Evolutionary conservation across 345 rosid genomes (phyloP), one percentile per base, ranked within the genome.

Genomic region (Anacardium occidentale): DNA sequence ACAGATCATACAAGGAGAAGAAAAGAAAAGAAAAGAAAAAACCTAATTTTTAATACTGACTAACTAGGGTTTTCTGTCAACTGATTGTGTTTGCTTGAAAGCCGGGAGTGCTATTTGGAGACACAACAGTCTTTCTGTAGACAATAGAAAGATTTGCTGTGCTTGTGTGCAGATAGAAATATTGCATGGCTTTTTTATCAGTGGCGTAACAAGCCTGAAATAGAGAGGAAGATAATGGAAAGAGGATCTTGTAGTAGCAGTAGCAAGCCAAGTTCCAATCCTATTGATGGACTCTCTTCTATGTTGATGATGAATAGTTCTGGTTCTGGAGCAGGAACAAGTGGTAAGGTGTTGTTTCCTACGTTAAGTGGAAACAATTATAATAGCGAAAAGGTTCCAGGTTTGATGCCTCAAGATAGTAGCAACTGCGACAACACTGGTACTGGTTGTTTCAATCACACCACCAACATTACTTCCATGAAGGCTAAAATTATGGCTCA

Each of bases 401-500:
- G 25, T 13, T 59, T 73, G 69, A 71, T 62, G 76, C 76, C 75
- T 62, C 70, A 57, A 44, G 54, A 56, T 10, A 62, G 32, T 59
- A n/a, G 79, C 69, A 75, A 64, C 67, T 71, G 73, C 73, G 74
- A 5, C n/a, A n/a, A n/a, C n/a, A 48, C 15, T 48, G 17, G 17
- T 48, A 56, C 63, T 60, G 80, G 78, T 76, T 83, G 79, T 70
- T 76, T 81, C 71, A 75, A 70, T 73, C 71, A 64, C 40, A 56
- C 17, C 74, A 74, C 21, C 76, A 48, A 37, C 51, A 56, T 4
- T 45, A 66, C 81, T 67, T 22, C 68, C 60, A 72, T 75, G 9
- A 80, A 70, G 79, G 67, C 84, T 10, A 80, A 80, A 68, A 83
- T 83, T 72, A 75, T 76, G 82, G 77, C 79, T 54, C 86, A 83